phyloP scores from a whole-genome alignment of 1,139 yeast species.

The Kodamaea suecica region DNA sequence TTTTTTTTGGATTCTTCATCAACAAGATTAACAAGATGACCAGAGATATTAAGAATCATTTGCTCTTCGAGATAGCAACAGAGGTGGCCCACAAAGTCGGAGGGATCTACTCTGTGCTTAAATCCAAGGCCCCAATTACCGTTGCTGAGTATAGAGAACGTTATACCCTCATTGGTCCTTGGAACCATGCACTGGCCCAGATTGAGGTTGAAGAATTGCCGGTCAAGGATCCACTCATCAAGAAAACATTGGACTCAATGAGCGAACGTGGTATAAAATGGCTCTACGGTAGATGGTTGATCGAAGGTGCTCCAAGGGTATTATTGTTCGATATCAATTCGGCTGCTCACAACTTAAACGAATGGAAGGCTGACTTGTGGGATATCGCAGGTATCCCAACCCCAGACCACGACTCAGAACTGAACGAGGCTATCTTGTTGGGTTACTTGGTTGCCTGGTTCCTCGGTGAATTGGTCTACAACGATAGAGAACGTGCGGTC shows the following conservation, averaged over 20 bases:
- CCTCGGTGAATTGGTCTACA: constrained; percentile 83
- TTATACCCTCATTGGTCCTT: constrained; percentile 84
- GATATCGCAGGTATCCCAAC: constrained; percentile 87
- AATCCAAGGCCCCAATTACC: constrained; percentile 95
- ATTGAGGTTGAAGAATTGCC: constrained; percentile 91
- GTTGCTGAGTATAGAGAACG: constrained; percentile 90
- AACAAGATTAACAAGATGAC: constrained; percentile 41
- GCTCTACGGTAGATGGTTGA: constrained; percentile 93
- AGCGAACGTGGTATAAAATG: constrained; percentile 74
- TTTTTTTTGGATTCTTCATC: not conserved
- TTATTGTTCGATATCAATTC: constrained; percentile 81
- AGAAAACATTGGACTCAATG: constrained; percentile 69
- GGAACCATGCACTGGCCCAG: constrained; percentile 76
- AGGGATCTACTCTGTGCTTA: constrained; percentile 94
- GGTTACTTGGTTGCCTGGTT: constrained; percentile 98
- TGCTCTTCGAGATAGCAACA: constrained; percentile 91
- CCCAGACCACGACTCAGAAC: constrained; percentile 83
- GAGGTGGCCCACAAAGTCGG: constrained; percentile 98
- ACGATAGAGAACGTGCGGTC: constrained; percentile 82
- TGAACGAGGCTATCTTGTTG: constrained; percentile 86
- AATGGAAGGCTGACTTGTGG: constrained; percentile 97
- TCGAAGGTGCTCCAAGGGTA: constrained; percentile 96
- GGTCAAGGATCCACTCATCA: constrained; percentile 59
- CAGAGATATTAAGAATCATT: constrained; percentile 76
- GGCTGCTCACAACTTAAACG: constrained; percentile 67